These are phyloP conservation scores for Plasmodium berghei DNA, from an alignment of 169 alveolate genomes.

Conservation along the genomic window DNA sequence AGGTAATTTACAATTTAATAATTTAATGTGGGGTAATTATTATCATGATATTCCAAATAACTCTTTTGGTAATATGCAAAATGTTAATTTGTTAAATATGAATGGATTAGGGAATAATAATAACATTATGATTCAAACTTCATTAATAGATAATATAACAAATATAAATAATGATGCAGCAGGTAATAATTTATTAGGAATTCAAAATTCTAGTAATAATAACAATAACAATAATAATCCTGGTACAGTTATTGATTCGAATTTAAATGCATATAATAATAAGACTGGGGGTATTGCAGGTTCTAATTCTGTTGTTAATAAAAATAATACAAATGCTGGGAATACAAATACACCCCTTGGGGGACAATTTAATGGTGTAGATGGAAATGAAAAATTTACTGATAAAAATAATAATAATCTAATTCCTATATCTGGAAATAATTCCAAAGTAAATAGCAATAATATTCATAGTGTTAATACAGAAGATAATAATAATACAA, in stretches of 20 bases:
- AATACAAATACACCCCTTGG: too few relatives aligned
- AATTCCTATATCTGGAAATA: background rate
- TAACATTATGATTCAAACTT: conserved; percentile 31
- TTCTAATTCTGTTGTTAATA: too few relatives aligned
- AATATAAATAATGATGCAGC: conserved; percentile 7
- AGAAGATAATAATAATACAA: conserved; percentile 10
- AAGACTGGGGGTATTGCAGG: too few relatives aligned
- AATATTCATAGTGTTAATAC: background rate
- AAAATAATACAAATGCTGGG: too few relatives aligned
- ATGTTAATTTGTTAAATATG: conserved; percentile 12
- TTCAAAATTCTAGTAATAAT: conserved; percentile 4
- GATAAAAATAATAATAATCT: conserved; percentile 6
- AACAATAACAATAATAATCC: background rate
- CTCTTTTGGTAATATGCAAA: background rate
- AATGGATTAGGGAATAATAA: conserved; percentile 10
- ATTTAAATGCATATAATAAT: background rate
- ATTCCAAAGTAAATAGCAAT: background rate
- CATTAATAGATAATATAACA: conserved; percentile 10
- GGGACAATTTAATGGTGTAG: background rate
- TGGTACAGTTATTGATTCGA: background rate
- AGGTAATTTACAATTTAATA: conserved; percentile 27
- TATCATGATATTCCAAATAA: conserved; percentile 46
- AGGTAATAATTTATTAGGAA: conserved; percentile 9
- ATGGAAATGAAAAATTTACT: background rate
- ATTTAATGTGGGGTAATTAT: conserved; percentile 68